These are phyloP conservation scores for Pythium apleroticum DNA, from an alignment of 352 stramenopile genomes.

Conservation along the genomic window DNA sequence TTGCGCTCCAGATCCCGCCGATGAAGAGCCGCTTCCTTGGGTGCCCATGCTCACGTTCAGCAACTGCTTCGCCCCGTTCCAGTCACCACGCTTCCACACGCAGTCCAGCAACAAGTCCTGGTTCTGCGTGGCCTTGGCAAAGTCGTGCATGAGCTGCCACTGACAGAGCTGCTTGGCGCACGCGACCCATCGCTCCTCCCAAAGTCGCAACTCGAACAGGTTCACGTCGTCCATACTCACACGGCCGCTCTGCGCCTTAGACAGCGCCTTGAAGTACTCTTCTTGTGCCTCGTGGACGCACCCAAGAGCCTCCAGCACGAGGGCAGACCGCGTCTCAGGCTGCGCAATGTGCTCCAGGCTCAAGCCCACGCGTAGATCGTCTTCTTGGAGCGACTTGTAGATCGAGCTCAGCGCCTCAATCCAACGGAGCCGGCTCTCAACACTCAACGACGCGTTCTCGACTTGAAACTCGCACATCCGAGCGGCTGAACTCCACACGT, in stretches of 20 bases:
- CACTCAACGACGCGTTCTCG: conserved; percentile 59
- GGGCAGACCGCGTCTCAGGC: conserved; percentile 64
- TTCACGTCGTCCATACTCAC: conserved; percentile 82
- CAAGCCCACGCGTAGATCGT: conserved; percentile 78
- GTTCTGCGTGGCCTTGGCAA: conserved; percentile 90
- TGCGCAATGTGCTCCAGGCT: conserved; percentile 77
- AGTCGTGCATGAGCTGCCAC: conserved; percentile 93
- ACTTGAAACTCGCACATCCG: conserved; percentile 85
- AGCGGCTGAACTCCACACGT: conserved; percentile 72
- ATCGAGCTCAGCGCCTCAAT: conserved; percentile 83
- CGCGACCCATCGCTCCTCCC: conserved; percentile 90
- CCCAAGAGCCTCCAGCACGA: conserved; percentile 80
- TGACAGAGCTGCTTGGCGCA: conserved; percentile 91
- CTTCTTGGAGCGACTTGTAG: conserved; percentile 86
- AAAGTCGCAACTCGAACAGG: conserved; percentile 83
- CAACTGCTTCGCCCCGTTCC: conserved; percentile 82
- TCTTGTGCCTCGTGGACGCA: conserved; percentile 87
- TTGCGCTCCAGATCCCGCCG: conserved; percentile 61
- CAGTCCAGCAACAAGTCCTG: conserved; percentile 92
- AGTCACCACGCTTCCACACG: conserved; percentile 91
- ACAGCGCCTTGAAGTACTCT: conserved; percentile 84
- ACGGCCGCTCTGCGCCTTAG: conserved; percentile 67
- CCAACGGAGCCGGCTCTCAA: conserved; percentile 80
- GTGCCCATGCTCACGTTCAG: conserved; percentile 34
- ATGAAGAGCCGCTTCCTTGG: conserved; percentile 31